These are phyloP conservation scores for Tetramitus jugosus DNA, from an alignment of 208 protist genomes.

Conservation along the genomic window DNA sequence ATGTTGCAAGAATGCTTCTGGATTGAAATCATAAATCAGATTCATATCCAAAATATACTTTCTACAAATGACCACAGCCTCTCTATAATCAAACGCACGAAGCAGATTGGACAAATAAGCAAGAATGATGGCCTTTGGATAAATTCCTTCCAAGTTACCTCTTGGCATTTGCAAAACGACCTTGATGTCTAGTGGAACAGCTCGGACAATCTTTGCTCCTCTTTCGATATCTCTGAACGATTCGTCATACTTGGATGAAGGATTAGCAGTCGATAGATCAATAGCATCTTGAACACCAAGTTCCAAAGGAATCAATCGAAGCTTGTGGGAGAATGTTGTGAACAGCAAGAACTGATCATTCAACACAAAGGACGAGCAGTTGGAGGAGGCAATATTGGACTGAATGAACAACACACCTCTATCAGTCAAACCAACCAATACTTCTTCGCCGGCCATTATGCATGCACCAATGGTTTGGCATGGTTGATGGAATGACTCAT, in stretches of 20 bases:
- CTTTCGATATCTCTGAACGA: constrained; percentile 17
- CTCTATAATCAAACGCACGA: neutral
- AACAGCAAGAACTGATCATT: constrained; percentile 12
- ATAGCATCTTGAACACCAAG: neutral
- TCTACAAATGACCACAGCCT: neutral
- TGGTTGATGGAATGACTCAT: neutral
- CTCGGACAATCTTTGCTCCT: constrained; percentile 19
- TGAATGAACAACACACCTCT: constrained; percentile 8
- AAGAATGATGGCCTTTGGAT: constrained; percentile 21
- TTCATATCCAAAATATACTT: constrained; percentile 27
- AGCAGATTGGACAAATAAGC: neutral
- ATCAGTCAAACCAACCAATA: neutral
- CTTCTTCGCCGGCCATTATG: neutral
- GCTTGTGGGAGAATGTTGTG: constrained; percentile 12
- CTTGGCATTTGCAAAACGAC: constrained; percentile 35
- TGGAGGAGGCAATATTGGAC: neutral
- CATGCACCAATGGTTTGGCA: neutral
- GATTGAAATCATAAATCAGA: constrained; percentile 24
- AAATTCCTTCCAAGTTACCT: constrained; percentile 32
- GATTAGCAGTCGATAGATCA: neutral
- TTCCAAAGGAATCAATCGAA: constrained; percentile 1
- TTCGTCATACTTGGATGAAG: constrained; percentile 2
- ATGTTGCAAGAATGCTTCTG: constrained; percentile 5
- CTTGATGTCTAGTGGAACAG: neutral
- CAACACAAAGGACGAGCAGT: neutral